Percentiles rank a stretch among this genome's conserved stretches.
Conservation (phyloP, 73 alveolate genomes). For the Durusdinium trenchii region DNA sequence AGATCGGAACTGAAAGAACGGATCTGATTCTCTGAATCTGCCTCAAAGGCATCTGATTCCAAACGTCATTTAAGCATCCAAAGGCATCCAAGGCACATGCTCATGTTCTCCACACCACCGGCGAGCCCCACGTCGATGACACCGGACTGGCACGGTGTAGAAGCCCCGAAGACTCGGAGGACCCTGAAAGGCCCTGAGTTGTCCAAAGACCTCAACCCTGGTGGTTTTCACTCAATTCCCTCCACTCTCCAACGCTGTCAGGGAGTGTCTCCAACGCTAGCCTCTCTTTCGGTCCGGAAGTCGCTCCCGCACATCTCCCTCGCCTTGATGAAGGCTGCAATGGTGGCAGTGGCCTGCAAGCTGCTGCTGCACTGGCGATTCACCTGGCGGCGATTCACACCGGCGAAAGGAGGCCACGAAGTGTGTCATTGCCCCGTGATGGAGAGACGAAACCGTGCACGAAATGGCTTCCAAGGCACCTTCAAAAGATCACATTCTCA, state of each 20-base stretch:
- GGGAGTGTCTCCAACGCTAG: not conserved
- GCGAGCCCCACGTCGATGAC: slow-evolving; percentile 99
- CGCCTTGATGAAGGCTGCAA: slow-evolving; percentile 93
- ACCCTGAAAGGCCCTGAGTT: not conserved
- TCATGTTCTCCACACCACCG: slow-evolving; percentile 99
- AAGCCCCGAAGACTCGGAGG: slow-evolving; percentile 96
- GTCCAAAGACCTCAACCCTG: not conserved
- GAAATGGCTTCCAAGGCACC: not conserved
- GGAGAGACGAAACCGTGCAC: not conserved
- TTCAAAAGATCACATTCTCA: not conserved
- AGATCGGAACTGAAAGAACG: no score
- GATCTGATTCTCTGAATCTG: no score
- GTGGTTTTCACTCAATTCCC: not conserved
- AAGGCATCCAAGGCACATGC: slow-evolving; percentile 94
- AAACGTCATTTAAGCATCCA: no score
- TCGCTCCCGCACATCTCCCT: not conserved
- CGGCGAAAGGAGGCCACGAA: not conserved
- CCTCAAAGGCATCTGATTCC: no score
- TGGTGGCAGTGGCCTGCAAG: slow-evolving; percentile 87
- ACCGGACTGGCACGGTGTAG: slow-evolving; percentile 98
- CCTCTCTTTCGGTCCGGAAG: not conserved
- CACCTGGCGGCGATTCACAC: slow-evolving; percentile 45
- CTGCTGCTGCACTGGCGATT: slow-evolving; percentile 99
- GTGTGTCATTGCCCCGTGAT: not conserved
- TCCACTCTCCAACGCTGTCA: not conserved